phyloP scores from a whole-genome alignment of 768 basidiomycete genomes.

The Boletus rex-veris region DNA sequence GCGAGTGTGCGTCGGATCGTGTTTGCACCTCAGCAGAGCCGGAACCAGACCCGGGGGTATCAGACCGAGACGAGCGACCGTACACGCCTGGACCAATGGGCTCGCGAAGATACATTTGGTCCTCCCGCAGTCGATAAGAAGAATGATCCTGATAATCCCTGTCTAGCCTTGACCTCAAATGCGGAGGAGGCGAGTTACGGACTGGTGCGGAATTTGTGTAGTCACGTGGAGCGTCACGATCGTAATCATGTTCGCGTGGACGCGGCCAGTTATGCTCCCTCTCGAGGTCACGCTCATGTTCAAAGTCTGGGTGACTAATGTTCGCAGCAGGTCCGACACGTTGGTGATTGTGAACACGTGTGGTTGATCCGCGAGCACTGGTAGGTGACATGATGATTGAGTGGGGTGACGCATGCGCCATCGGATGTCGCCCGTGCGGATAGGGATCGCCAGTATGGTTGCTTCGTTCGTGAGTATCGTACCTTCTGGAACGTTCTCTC shows the following conservation, averaged over 20 bases:
- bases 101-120: conserved; percentile 29
- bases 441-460: conserved; percentile 34
- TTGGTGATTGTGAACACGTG: conserved; percentile 61
- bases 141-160: conserved; percentile 31
- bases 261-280: conserved; percentile 40
- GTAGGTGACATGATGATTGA: conserved; percentile 35
- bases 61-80: conserved; percentile 49
- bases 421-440: conserved; percentile 30
- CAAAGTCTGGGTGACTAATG: conserved; percentile 40
- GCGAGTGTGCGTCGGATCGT: conserved; percentile 45
- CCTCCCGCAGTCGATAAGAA: conserved; percentile 29
- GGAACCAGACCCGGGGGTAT: conserved; percentile 55
- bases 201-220: conserved; percentile 23
- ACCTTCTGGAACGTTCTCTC: conserved; percentile 44
- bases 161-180: conserved; percentile 37
- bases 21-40: conserved; percentile 47
- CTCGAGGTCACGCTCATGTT: conserved; percentile 44
- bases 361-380: conserved; percentile 32
- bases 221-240: conserved; percentile 35
- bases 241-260: conserved; percentile 42
- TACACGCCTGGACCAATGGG: conserved; percentile 30
- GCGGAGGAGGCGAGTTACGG: conserved; percentile 43
- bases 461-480: conserved; percentile 43
- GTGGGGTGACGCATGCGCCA: conserved; percentile 32
- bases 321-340: conserved; percentile 61